A percentile compares a stretch with the other conserved stretches of the same genome.
These are phyloP conservation scores for Panicum hallii DNA, from an alignment of 202 grass and related monocot species.

Conservation along the genomic window DNA sequence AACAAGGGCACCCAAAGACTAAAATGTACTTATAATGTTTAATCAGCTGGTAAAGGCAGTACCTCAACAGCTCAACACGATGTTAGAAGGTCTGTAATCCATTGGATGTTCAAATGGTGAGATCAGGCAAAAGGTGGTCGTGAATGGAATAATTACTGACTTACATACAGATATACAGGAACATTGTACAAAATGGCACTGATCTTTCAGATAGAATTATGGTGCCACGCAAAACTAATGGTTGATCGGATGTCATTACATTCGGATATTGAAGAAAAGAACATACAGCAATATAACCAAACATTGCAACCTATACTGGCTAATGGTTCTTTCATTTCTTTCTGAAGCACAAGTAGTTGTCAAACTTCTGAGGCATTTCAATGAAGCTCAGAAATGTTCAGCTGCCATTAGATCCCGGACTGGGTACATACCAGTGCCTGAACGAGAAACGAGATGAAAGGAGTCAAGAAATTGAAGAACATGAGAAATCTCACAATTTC, in stretches of 20 bases:
- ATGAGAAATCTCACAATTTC: constrained; percentile 1
- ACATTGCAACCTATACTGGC: neutral
- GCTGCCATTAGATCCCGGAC: constrained; percentile 29
- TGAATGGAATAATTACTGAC: neutral
- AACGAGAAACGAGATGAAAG: neutral
- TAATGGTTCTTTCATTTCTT: constrained; percentile 4
- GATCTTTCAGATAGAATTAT: constrained; percentile 29
- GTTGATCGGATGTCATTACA: neutral
- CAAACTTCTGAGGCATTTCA: constrained; percentile 25
- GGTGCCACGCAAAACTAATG: neutral
- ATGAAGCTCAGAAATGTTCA: constrained; percentile 20
- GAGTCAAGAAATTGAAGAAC: constrained; percentile 26
- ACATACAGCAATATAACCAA: constrained; percentile 4
- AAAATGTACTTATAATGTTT: neutral
- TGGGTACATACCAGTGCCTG: constrained; percentile 1
- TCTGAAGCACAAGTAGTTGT: neutral
- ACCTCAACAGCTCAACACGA: neutral
- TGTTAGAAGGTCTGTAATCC: constrained; percentile 15
- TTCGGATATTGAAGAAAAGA: constrained; percentile 33
- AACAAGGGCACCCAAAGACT: constrained; percentile 16
- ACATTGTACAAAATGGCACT: constrained; percentile 11
- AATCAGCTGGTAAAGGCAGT: constrained; percentile 25
- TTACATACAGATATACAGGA: neutral
- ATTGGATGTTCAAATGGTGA: constrained; percentile 36
- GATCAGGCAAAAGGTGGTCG: neutral